Conservation (phyloP, 345 rosid genomes). For the Geranium brycei region DNA sequence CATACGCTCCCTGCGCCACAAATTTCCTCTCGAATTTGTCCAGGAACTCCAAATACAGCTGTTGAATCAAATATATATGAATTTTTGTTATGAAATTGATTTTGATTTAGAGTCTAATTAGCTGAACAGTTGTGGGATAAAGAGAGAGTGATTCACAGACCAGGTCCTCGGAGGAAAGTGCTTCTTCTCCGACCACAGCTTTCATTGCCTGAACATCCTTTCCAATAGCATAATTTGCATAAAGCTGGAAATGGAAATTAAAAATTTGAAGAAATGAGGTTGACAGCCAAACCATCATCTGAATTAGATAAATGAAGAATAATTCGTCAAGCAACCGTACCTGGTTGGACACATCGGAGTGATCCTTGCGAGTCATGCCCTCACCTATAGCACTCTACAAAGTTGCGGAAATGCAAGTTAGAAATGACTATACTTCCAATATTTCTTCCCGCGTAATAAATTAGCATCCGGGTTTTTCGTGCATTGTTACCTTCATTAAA, state of each 20-base stretch:
- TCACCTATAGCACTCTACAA: constrained; percentile 95
- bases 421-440: not conserved
- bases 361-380: constrained; percentile 92
- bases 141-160: constrained; percentile 23
- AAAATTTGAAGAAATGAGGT: constrained; percentile 1
- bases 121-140: not conserved
- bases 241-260: constrained; percentile 38
- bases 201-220: constrained; percentile 98
- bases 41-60: constrained; percentile 85
- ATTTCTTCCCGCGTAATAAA: not conserved
- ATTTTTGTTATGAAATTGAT: too few relatives aligned
- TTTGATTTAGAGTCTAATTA: not conserved
- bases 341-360: constrained; percentile 91
- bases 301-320: not conserved
- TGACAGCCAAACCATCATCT: not conserved
- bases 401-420: constrained; percentile 3
- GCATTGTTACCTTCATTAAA: constrained; percentile 66
- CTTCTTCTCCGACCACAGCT: constrained; percentile 99
- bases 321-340: constrained; percentile 14
- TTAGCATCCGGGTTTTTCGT: not conserved
- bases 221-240: constrained; percentile 93
- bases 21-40: constrained; percentile 94
- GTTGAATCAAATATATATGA: constrained; percentile 21
- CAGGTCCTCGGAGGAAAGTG: constrained; percentile 94
- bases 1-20: constrained; percentile 85